Evolutionary conservation across 352 stramenopile genomes (phyloP).

Genomic region (Pseudoperonospora humuli): DNA sequence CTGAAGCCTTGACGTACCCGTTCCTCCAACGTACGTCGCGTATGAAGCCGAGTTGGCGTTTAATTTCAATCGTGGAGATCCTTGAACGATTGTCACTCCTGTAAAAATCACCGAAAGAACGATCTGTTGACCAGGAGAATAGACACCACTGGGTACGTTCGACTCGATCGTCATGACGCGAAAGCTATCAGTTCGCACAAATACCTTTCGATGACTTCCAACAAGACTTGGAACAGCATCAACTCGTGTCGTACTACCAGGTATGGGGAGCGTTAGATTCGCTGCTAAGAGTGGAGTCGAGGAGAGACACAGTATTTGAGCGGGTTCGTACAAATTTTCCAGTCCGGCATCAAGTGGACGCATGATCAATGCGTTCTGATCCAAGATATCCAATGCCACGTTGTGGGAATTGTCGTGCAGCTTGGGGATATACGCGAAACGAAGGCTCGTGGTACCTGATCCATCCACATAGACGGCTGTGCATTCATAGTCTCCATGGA

Average conservation of each 20-base stretch:
- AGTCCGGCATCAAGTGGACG: constrained; percentile 24
- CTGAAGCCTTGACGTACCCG: constrained; percentile 27
- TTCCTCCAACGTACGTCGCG: constrained; percentile 47
- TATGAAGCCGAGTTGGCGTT: constrained; percentile 36
- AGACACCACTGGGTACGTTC: constrained; percentile 35
- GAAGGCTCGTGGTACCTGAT: constrained; percentile 33
- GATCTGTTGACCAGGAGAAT: constrained; percentile 55
- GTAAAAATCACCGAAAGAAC: constrained; percentile 46
- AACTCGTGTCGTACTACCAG: constrained; percentile 32
- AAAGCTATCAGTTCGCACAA: constrained; percentile 53
- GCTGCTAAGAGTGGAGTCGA: constrained; percentile 25
- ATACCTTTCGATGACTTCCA: constrained; percentile 51
- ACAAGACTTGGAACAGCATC: constrained; percentile 53
- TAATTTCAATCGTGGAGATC: constrained; percentile 37
- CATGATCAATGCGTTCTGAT: constrained; percentile 37
- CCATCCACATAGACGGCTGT: constrained; percentile 47
- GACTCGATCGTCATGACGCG: constrained; percentile 28
- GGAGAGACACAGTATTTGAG: constrained; percentile 36
- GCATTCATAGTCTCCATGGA: constrained; percentile 22
- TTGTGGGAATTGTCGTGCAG: constrained; percentile 36
- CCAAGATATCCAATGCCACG: constrained; percentile 34
- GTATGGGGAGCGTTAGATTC: constrained; percentile 39
- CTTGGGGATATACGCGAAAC: constrained; percentile 43
- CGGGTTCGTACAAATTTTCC: constrained; percentile 20
- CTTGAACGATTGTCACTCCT: constrained; percentile 36